Evolutionary conservation across 2,329 filamentous ascomycete species (phyloP), one percentile per base, ranked within the genome.

Genomic region (Remersonia thermophila): DNA sequence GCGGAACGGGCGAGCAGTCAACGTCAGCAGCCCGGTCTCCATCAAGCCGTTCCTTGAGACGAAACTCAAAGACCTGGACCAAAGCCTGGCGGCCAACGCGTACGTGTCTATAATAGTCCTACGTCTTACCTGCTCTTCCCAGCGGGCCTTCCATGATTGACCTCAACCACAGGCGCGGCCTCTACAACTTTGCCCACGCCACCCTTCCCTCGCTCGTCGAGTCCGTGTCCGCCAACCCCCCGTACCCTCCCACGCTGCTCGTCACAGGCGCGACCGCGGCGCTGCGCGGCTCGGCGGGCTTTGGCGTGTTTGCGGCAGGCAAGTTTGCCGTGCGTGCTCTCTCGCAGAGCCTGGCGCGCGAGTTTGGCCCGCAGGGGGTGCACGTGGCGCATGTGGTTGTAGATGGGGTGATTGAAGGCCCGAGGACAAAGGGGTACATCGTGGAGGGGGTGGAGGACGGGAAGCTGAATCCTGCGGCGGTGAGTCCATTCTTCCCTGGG

Each of bases 201-300:
- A 64, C 73, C 1, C 60, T 93, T 1, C 85, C 86, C 0, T 65
- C 79, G 1, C 70, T 93, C 1, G 67, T 87, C 20, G 20, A 5
- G 5, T 66, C 77, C 0, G 69, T 75, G 1, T 27, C 36, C 4
- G 23, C 55, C 56, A 0, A 59, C 62, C 57, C 70, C 0, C 63
- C 69, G 23, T 59, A 84, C 51, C 83, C 85, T 4, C 85, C 85
- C 0, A 80, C 80, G 0, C 63, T 94, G 14, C 80, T 94, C 50
- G 82, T 93, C 58, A 93, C 86, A 0, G 86, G 86, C 23, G 85
- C 86, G 0, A 93, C 86, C 0, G 86, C 84, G 0, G 83, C 80
- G 0, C 47, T 89, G 13, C 80, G 78, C 49, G 82, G 81, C 3
- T 80, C 75, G 9, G 76, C 83, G 1, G 62, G 65, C 10, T 81